Evolutionary conservation across 345 rosid species (phyloP), one percentile per base, ranked within the genome.

Genomic region (Triadica sebifera): DNA sequence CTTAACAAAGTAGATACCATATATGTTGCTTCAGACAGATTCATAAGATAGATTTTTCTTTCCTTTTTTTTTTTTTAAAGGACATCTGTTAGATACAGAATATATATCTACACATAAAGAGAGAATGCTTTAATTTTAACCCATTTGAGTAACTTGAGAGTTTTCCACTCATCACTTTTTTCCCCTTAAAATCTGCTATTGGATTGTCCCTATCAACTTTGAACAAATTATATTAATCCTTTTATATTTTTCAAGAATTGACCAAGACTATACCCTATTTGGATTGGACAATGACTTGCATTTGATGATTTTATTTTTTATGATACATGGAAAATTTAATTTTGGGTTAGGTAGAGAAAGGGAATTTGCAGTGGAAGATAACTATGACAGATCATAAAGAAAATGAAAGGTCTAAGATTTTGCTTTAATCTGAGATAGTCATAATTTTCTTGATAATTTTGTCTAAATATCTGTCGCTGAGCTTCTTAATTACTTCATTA

Each of bases 341-440:
- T 29, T 29, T 39, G 76, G 74, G 71, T 81, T 84, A 77, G 85
- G 85, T 84, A 58, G 61, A 34, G 80, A 72, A 76, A 73, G 57
- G 55, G 79, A 65, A 62, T 53, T 67, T 53, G 65, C 52, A 3
- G 17, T 61, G 47, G 46, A 73, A 75, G 74, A 78, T 65, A 72
- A 73, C 46, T n/a, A 46, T 73, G 74, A 71, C 78, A 81, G 69
- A 74, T 22, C 78, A 72, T 38, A 47, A 29, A 47, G 77, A 81
- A 60, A 79, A 61, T n/a, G 84, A 80, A 77, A 69, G 43, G 51
- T 69, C 53, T 50, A 41, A 39, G 76, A 53, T 37, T 25, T 75
- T 43, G 51, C 38, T 58, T 49, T 38, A 24, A 38, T 7, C 25
- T 34, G 19, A 68, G 53, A 25, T 51, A 12, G 57, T 56, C 52